Conservation (phyloP, 441 rosid species). For the Mallotus repandus region DNA sequence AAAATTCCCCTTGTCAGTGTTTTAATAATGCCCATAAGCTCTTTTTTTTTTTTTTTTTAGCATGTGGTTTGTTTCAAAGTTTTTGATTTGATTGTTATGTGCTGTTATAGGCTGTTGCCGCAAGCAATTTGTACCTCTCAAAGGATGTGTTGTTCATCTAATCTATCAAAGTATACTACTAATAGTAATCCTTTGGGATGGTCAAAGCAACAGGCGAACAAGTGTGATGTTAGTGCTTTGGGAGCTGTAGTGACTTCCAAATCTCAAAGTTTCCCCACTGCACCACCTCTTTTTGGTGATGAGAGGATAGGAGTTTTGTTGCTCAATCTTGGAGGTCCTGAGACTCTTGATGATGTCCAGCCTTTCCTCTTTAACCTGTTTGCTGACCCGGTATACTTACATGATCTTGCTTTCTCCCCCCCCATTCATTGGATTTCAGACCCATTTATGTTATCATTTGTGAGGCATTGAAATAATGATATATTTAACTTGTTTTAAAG, state of each 20-base stretch:
- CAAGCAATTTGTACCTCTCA: constrained; percentile 38
- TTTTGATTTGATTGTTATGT: neutral
- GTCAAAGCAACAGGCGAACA: constrained; percentile 37
- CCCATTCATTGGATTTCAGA: neutral
- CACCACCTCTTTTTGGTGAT: constrained; percentile 41
- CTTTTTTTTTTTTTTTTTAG: neutral
- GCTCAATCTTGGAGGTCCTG: constrained; percentile 97
- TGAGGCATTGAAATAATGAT: neutral
- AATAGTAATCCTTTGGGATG: constrained; percentile 33
- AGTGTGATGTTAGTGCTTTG: constrained; percentile 31
- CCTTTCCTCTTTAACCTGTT: constrained; percentile 96
- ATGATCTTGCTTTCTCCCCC: neutral
- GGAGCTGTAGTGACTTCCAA: constrained; percentile 63
- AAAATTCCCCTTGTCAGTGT: constrained; percentile 40
- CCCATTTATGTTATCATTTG: neutral
- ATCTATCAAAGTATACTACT: constrained; percentile 24
- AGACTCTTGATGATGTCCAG: constrained; percentile 95
- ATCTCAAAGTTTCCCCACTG: constrained; percentile 38
- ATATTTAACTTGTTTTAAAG: neutral
- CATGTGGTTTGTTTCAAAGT: neutral
- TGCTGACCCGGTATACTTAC: constrained; percentile 76
- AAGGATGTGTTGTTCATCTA: constrained; percentile 34
- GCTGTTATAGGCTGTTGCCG: constrained; percentile 42
- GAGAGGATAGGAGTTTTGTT: constrained; percentile 79
- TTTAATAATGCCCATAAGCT: neutral